Base-by-base conservation (phyloP, 208 protist genomes). In the Entamoeba dispar region DNA sequence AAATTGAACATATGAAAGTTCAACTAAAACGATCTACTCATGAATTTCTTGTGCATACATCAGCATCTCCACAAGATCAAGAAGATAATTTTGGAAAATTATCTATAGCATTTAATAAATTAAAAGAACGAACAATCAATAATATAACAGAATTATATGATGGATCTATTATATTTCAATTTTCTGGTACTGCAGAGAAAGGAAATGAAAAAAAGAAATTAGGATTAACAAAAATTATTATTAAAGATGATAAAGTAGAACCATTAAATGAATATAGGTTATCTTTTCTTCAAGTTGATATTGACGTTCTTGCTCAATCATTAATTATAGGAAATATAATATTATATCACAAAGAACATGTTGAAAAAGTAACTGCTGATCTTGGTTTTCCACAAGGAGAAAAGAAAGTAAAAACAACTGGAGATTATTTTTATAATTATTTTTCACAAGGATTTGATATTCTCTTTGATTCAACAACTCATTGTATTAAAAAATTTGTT, bases 381-480 rank as follows among this genome's bases (percentile, higher is more conserved):
- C 22, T 69, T 14, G 22, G 22, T 27, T 14, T 27, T 69, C 12
- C 17, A 69, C 17, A 69, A 22, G 55, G 55, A 69, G 22, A 22
- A 27, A 69, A 69, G 55, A 69, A 22, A 27, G 55, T 27, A 0
- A 22, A 69, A 0, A 69, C 55, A 27, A 27, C 17, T 69, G 22
- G 17, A 69, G 96, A 97, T 91, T 97, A 97, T 69, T 97, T 97
- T 93, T 97, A 97, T 91, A 97, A 97, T 57, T 97, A 97, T 57
- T 97, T 97, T 92, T 93, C 93, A 10, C 69, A 95, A 50, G 96
- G 96, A n/a, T 86, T 97, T 31, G 96, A 97, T 73, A 93, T 97
- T 34, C 77, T 97, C 38, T 97, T 97, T 92, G 95, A 96, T 94
- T 91, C 93, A 15, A 52, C 77, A 14, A 94, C 61, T 19, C 96